Conservation (phyloP, 495 filamentous ascomycete species). For the Aspergillus saccharolyticus region DNA sequence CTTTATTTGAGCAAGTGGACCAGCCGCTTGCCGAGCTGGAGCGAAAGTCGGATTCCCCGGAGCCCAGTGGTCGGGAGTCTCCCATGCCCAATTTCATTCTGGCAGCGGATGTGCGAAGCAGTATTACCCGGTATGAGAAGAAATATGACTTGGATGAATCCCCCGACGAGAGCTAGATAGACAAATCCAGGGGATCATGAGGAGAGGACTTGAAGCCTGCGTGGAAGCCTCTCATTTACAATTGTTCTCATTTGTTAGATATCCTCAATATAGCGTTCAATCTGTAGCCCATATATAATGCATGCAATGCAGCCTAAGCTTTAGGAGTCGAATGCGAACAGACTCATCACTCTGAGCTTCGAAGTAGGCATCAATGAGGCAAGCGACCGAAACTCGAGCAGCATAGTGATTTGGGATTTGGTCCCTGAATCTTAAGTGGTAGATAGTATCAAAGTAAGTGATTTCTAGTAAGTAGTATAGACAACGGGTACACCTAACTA, state of each 20-base stretch:
- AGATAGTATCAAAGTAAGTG: too few relatives aligned
- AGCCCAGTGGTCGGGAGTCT: not conserved
- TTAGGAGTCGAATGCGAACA: not conserved
- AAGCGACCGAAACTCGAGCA: too few relatives aligned
- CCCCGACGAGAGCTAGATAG: constrained; percentile 22
- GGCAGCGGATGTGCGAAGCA: constrained; percentile 22
- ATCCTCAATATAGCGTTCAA: constrained; percentile 9
- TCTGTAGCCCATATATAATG: not conserved
- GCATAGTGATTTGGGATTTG: too few relatives aligned
- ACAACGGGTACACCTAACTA: too few relatives aligned
- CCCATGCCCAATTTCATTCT: constrained; percentile 17
- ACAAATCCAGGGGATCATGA: not conserved
- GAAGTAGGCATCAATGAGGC: too few relatives aligned
- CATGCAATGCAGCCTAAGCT: not conserved
- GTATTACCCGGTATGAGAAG: constrained; percentile 26
- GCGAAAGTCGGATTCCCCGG: not conserved
- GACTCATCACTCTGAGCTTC: too few relatives aligned
- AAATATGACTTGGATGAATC: constrained; percentile 30
- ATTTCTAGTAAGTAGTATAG: too few relatives aligned
- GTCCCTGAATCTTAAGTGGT: too few relatives aligned
- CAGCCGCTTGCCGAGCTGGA: not conserved
- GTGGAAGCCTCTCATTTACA: constrained; percentile 5
- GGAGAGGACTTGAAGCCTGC: not conserved
- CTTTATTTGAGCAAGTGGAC: constrained; percentile 19
- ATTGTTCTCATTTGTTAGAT: constrained; percentile 7